Percentiles rank a stretch among this genome's conserved stretches.
phyloP scores from a whole-genome alignment of 768 basidiomycete genomes.

The Mycena vitilis region DNA sequence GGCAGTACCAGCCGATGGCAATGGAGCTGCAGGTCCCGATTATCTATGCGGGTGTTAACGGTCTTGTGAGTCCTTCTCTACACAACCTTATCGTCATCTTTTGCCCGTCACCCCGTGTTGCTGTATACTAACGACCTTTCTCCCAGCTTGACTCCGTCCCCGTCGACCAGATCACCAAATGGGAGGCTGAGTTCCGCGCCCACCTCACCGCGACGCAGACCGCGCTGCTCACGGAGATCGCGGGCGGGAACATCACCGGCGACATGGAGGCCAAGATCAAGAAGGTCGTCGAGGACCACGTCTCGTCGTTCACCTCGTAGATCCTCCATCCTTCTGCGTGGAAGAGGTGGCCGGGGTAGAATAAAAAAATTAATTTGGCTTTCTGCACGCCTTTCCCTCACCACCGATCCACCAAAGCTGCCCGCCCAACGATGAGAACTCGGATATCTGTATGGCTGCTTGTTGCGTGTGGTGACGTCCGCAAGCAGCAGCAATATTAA shows the following conservation, averaged over 20 bases:
- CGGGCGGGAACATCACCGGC: constrained; percentile 84
- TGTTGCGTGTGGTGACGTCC: too few species aligned
- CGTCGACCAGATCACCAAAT: constrained; percentile 92
- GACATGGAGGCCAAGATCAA: constrained; percentile 95
- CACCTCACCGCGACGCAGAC: constrained; percentile 83
- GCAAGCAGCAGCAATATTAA: too few species aligned
- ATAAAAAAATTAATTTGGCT: constrained; percentile 10
- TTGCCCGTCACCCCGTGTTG: too few species aligned
- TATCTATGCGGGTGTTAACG: constrained; percentile 99
- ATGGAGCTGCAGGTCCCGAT: constrained; percentile 98
- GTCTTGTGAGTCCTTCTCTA: constrained; percentile 92
- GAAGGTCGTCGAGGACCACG: constrained; percentile 93
- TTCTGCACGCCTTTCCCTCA: too few species aligned
- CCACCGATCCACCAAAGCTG: too few species aligned
- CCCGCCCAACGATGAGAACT: too few species aligned
- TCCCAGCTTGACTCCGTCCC: constrained; percentile 91
- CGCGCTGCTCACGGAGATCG: constrained; percentile 86
- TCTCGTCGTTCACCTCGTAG: constrained; percentile 71
- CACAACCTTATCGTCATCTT: too few species aligned
- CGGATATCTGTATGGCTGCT: too few species aligned
- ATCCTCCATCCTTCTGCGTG: constrained; percentile 40
- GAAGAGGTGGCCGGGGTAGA: neutral
- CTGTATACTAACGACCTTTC: constrained; percentile 11
- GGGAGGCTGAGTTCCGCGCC: constrained; percentile 93
- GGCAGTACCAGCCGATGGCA: constrained; percentile 94